Conservation (phyloP, 2,329 filamentous ascomycete genomes). For the Ceratocystis colombiana region DNA sequence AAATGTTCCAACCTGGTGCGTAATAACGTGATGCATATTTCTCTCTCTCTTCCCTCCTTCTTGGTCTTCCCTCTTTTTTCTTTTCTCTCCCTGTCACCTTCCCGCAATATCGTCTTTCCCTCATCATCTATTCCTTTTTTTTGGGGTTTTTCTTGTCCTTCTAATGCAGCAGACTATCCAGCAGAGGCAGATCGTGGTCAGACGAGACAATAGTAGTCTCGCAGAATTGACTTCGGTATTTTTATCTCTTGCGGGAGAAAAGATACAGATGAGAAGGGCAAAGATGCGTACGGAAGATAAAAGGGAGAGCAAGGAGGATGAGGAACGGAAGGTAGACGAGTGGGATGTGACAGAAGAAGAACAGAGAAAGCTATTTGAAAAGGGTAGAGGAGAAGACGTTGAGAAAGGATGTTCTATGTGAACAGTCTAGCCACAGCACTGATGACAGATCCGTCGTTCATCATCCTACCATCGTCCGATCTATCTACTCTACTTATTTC, state of each 20-base stretch:
- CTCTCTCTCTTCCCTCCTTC: conserved; percentile 21
- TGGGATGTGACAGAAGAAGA: neutral
- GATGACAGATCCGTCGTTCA: too few species aligned
- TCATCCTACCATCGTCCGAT: too few species aligned
- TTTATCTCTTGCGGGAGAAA: neutral
- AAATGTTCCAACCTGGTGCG: conserved; percentile 67
- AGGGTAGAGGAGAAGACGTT: neutral
- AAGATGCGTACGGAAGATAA: neutral
- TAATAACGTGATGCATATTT: conserved; percentile 35
- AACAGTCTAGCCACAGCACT: conserved; percentile 3
- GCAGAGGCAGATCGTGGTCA: conserved; percentile 9
- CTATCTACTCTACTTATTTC: too few species aligned
- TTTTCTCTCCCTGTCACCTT: conserved; percentile 24
- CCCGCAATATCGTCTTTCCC: too few species aligned
- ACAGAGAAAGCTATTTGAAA: neutral
- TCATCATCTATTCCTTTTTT: neutral
- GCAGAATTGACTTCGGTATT: neutral
- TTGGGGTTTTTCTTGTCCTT: conserved; percentile 13
- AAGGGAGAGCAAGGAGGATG: neutral
- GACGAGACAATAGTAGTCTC: conserved; percentile 3
- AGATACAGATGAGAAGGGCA: neutral
- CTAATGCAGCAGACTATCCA: conserved; percentile 1
- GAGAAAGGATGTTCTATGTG: neutral
- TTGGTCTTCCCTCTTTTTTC: conserved; percentile 29
- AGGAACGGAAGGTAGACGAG: neutral